Conservation (phyloP, 768 basidiomycete species). For the Calocera cornea region DNA sequence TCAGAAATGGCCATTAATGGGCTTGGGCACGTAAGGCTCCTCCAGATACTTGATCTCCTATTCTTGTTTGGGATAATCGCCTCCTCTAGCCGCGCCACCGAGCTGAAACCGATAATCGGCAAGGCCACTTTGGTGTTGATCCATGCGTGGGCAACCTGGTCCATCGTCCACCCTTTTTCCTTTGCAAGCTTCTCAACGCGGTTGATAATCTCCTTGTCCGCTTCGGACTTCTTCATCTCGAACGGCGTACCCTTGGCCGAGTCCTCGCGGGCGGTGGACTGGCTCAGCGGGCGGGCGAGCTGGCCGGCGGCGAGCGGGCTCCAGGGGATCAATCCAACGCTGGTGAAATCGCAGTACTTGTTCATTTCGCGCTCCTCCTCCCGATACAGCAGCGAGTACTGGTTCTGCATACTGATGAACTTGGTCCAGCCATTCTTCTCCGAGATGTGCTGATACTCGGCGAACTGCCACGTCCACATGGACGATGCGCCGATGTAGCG, state of each 20-base stretch:
- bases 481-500: conserved; percentile 48
- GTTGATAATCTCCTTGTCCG: too few relatives aligned
- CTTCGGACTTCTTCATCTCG: too few relatives aligned
- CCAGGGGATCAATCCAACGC: conserved; percentile 22
- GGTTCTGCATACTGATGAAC: conserved; percentile 6
- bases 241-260: too few relatives aligned
- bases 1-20: conserved; percentile 12
- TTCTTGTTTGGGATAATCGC: conserved; percentile 15
- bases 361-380: conserved; percentile 15
- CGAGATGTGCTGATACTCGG: conserved; percentile 19
- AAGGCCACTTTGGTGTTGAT: too few relatives aligned
- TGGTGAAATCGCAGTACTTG: conserved; percentile 8
- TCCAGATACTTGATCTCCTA: conserved; percentile 24
- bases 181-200: conserved; percentile 24
- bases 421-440: neutral
- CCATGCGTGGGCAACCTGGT: conserved; percentile 10
- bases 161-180: conserved; percentile 21
- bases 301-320: conserved; percentile 19
- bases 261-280: too few relatives aligned
- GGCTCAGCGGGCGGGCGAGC: conserved; percentile 12
- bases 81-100: too few relatives aligned
- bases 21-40: conserved; percentile 20
- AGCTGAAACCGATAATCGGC: too few relatives aligned
- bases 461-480: conserved; percentile 28
- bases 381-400: neutral